Evolutionary conservation across 2,329 filamentous ascomycete species (phyloP), one percentile per base, ranked within the genome.

Genomic region (Hymenoscyphus occultus): DNA sequence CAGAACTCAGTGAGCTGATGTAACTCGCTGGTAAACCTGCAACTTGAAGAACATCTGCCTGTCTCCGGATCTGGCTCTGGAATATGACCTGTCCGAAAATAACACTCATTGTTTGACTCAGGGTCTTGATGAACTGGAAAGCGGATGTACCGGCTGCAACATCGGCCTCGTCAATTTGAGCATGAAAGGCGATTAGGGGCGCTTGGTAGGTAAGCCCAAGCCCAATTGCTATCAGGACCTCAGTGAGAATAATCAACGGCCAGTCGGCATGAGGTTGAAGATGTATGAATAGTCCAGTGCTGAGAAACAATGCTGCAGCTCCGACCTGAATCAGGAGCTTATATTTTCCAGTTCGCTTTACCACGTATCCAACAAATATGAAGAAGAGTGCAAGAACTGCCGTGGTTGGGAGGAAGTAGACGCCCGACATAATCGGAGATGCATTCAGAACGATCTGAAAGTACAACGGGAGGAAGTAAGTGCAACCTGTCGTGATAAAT

Each of bases 141-240:
- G 83, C 83, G 0, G 82, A 80, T 0, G 82, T 85, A 0, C 82
- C 83, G 0, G 79, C 78, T 0, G 83, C 82, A 0, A 77, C 76
- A 42, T 71, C 64, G 13, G 62, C 56, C 39, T 66, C 64, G 0
- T 77, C 71, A 12, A 85, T 81, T 22, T 78, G 78, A n/a, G 79
- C 80, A 67, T 87, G 85, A 0, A 87, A 73, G 0, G 84, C 83
- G 31, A 87, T 80, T 10, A 85, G 75, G 0, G 84, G 84, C 0
- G 84, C 76, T 65, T 83, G 75, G 72, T 86, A 86, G 0, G 85
- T 76, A 16, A 84, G 72, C 0, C 82, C 83, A 0, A 78, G 78
- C 0, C 84, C 84, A 0, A 82, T 67, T 1, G 83, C 84, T 1
- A 75, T 78, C 13, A 86, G 69, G 14, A 85, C 73, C 65, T 85